A percentile compares a stretch with the other conserved stretches of the same genome.
Evolutionary conservation across 2,329 filamentous ascomycete genomes (phyloP).

Genomic region (Lachnellula suecica): DNA sequence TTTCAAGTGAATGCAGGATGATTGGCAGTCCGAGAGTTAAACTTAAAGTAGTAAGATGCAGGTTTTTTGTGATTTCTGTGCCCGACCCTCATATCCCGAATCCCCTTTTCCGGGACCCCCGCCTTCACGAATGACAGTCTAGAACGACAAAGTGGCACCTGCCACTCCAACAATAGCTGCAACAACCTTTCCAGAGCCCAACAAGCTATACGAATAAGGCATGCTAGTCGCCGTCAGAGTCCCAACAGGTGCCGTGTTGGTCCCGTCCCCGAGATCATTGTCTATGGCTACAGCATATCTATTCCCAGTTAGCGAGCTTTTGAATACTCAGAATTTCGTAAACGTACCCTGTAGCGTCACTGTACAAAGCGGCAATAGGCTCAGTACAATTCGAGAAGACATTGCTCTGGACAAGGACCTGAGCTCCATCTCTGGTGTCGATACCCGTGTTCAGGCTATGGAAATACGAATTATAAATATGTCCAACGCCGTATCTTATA

Average conservation of each 20-base stretch:
- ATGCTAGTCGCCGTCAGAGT: slow-evolving; percentile 44
- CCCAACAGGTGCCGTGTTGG: slow-evolving; percentile 49
- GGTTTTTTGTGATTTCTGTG: too few relatives aligned
- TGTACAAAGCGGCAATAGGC: slow-evolving; percentile 31
- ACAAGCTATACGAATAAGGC: slow-evolving; percentile 52
- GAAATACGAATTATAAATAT: slow-evolving; percentile 48
- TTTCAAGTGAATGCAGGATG: too few relatives aligned
- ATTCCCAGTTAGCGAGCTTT: slow-evolving; percentile 34
- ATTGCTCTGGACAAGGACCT: slow-evolving; percentile 58
- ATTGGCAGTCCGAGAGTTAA: too few relatives aligned
- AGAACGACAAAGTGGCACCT: slow-evolving; percentile 36
- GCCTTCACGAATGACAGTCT: too few relatives aligned
- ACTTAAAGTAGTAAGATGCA: too few relatives aligned
- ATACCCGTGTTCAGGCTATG: slow-evolving; percentile 48
- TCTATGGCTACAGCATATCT: slow-evolving; percentile 45
- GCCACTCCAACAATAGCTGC: slow-evolving; percentile 32
- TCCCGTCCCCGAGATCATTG: slow-evolving; percentile 46
- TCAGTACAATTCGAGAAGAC: slow-evolving; percentile 43
- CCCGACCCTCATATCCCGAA: too few relatives aligned
- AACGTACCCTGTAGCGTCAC: slow-evolving; percentile 14
- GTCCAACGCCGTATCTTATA: slow-evolving; percentile 62
- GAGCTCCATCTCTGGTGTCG: slow-evolving; percentile 56
- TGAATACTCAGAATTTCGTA: not conserved
- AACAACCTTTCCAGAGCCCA: slow-evolving; percentile 49
- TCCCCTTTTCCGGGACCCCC: too few relatives aligned